Evolutionary conservation across 371 early-diverging fungal genomes (phyloP).

Genomic region (Scutellospora calospora): DNA sequence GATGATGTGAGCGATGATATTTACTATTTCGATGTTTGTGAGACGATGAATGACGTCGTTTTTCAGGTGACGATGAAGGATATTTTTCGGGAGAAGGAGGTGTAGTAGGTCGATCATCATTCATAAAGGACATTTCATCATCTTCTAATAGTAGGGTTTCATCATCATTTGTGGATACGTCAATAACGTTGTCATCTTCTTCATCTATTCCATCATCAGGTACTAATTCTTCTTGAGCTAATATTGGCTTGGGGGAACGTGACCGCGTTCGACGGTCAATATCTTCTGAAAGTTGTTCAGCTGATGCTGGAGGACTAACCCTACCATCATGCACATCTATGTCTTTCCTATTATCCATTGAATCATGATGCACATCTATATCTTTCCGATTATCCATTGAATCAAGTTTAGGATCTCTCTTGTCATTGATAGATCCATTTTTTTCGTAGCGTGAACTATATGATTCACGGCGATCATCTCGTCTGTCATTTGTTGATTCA

Average conservation of each 20-base stretch:
- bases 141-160: not conserved
- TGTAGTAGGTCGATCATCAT: not conserved
- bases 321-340: not conserved
- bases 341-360: not conserved
- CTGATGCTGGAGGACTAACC: not conserved
- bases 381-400: conserved; percentile 25
- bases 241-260: not conserved
- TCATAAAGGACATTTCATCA: not conserved
- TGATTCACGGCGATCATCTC: conserved; percentile 12
- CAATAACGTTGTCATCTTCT: conserved; percentile 20
- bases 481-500: not conserved
- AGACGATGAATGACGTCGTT: conserved; percentile 32
- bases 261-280: conserved; percentile 20
- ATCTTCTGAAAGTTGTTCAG: conserved; percentile 8
- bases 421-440: not conserved
- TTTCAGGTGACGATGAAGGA: not conserved
- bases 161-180: conserved; percentile 36
- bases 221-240: not conserved
- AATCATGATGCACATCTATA: too few species aligned
- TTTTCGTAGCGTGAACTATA: not conserved
- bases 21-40: conserved; percentile 12
- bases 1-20: conserved; percentile 20
- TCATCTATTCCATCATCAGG: not conserved
- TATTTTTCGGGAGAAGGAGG: conserved; percentile 18
- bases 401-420: conserved; percentile 12